Base-by-base conservation (phyloP, 129 eudicot species). In the Calendula officinalis region DNA sequence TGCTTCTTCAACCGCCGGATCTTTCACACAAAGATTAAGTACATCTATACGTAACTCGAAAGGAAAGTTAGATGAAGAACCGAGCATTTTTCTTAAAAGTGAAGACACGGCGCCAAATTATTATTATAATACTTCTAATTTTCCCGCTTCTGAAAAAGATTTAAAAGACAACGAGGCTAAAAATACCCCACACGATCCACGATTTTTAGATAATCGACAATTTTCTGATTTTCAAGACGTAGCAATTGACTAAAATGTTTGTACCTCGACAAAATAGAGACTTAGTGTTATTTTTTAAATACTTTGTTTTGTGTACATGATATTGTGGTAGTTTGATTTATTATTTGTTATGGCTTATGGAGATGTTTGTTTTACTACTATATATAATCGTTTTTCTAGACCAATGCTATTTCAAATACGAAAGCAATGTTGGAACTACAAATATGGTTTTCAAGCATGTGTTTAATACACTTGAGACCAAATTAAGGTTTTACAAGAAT, bases 61-160 rank as follows among this genome's bases (percentile, higher is more conserved):
- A 32, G 75, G 68, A 37, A 84, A 73, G 33, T 10, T 70, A 16
- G 87, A 82, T 43, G 5, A 55, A 40, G 87, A 84, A 57, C 66
- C 61, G 55, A 85, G 77, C 57, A 75, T 71, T 17, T 42, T 55
- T 14, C 72, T 75, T 48, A 62, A 73, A 30, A 81, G 58, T 58
- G 70, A 76, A 2, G 80, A 75, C 5, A 74, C 59, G 8, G 38
- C 57, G 69, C 70, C 62, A 36, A 64, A 38, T 34, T 39, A 38
- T 34, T 39, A 40, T 56, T 2, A 65, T 7, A 67, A 16, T 55
- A 54, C 48, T 43, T 17, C 4, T 2, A 36, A 27, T 47, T 12
- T 1, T 72, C 27, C 77, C 9, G 37, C 46, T 10, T n/a, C 16
- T 1, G 52, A 64, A 27, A 37, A 64, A 45, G 72, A 64, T 46